Evolutionary conservation across 352 stramenopile genomes (phyloP).

Genomic region (Phytopythium vexans): DNA sequence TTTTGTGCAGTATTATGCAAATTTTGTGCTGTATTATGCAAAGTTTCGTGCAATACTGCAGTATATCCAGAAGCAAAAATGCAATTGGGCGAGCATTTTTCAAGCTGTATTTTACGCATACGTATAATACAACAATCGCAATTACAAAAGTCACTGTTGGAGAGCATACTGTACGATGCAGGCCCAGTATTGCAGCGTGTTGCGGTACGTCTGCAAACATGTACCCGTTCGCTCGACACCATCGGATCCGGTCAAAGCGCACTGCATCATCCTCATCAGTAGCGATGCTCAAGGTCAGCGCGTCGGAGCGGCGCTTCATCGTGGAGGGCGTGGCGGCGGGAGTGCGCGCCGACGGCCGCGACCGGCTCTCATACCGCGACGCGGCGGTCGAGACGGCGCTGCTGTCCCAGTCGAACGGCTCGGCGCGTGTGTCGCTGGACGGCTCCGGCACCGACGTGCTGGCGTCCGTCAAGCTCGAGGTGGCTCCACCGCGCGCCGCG

Average conservation of each 20-base stretch:
- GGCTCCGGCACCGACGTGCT: constrained; percentile 68
- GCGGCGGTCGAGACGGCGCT: constrained; percentile 67
- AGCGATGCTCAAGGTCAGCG: constrained; percentile 72
- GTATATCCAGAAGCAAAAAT: too few relatives aligned
- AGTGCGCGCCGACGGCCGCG: constrained; percentile 65
- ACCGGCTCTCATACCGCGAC: constrained; percentile 59
- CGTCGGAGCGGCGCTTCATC: constrained; percentile 76
- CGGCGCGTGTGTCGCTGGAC: constrained; percentile 63
- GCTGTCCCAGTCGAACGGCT: constrained; percentile 75
- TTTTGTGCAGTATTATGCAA: too few relatives aligned
- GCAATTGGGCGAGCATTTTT: too few relatives aligned
- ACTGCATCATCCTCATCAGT: neutral
- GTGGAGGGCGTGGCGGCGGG: constrained; percentile 63
- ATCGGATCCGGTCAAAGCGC: neutral
- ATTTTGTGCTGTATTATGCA: too few relatives aligned
- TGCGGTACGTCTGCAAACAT: too few relatives aligned
- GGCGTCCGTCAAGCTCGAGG: constrained; percentile 77
- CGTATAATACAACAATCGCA: too few relatives aligned
- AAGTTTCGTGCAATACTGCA: too few relatives aligned
- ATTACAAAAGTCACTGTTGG: too few relatives aligned
- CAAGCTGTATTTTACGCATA: too few relatives aligned
- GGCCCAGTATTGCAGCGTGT: too few relatives aligned
- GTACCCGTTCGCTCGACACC: too few relatives aligned
- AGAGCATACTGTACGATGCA: too few relatives aligned
- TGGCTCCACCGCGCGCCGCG: constrained; percentile 40